A percentile compares a stretch with the other conserved stretches of the same genome.
Evolutionary conservation across 495 filamentous ascomycete species (phyloP).

Genomic region (Aspergillus biplanus): DNA sequence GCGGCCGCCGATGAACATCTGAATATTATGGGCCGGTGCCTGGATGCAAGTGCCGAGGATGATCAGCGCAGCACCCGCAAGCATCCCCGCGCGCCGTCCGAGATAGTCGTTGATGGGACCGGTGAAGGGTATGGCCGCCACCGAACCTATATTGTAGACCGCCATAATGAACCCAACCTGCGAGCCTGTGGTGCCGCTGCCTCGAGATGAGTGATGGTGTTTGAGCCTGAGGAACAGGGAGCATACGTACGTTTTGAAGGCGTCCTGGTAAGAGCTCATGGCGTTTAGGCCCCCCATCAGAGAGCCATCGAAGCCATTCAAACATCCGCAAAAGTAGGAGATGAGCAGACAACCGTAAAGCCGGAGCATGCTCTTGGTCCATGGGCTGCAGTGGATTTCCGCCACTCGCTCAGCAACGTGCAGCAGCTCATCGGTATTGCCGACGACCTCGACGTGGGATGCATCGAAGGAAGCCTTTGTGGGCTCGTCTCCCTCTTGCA

Average conservation of each 20-base stretch:
- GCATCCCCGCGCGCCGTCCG: neutral
- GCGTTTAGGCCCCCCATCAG: conserved; percentile 1
- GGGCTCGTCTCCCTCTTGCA: too few species aligned
- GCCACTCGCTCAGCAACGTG: too few species aligned
- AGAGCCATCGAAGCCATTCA: too few species aligned
- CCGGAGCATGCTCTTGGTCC: too few species aligned
- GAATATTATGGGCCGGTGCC: neutral
- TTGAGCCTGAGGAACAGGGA: conserved; percentile 39
- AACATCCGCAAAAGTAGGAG: too few species aligned
- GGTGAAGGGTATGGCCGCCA: conserved; percentile 44
- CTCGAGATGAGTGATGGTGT: too few species aligned
- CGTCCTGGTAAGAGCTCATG: neutral
- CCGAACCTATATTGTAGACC: conserved; percentile 58
- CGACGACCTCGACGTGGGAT: too few species aligned
- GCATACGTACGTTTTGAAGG: neutral
- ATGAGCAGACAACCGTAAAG: too few species aligned
- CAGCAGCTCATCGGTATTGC: too few species aligned
- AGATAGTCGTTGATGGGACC: conserved; percentile 6
- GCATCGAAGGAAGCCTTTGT: too few species aligned
- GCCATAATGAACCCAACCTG: conserved; percentile 48
- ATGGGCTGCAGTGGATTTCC: too few species aligned
- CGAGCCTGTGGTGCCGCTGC: too few species aligned
- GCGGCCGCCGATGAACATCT: neutral
- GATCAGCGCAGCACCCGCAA: neutral
- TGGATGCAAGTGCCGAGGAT: conserved; percentile 2